A percentile compares a stretch with the other conserved stretches of the same genome.
These are phyloP conservation scores for Candida sojae DNA, from an alignment of 1,139 yeast genomes.

Conservation along the genomic window DNA sequence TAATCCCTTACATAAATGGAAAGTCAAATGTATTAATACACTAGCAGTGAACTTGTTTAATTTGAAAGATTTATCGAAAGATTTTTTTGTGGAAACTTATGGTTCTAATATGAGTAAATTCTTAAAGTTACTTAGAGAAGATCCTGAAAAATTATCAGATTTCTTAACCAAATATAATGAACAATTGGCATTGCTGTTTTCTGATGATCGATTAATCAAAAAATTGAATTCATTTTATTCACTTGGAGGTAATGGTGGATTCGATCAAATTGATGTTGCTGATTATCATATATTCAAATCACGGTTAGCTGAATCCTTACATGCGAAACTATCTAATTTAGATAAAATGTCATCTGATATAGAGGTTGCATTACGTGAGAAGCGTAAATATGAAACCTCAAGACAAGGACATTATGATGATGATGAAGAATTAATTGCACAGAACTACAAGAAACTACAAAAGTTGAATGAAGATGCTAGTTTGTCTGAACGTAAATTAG, in stretches of 20 bases:
- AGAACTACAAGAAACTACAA: conserved; percentile 46
- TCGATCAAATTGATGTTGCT: conserved; percentile 18
- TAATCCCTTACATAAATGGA: conserved; percentile 32
- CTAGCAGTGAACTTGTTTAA: conserved; percentile 32
- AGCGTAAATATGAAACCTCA: conserved; percentile 46
- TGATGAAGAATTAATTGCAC: conserved; percentile 50
- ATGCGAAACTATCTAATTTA: conserved; percentile 35
- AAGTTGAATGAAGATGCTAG: conserved; percentile 50
- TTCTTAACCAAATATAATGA: conserved; percentile 24
- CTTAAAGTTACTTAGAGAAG: conserved; percentile 23
- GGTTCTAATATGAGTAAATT: conserved; percentile 29
- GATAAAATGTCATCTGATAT: conserved; percentile 27
- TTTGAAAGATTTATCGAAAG: conserved; percentile 17
- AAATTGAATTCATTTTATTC: conserved; percentile 20
- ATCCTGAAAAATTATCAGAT: conserved; percentile 17
- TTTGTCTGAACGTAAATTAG: conserved; percentile 49
- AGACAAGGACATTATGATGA: conserved; percentile 54
- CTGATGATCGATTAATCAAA: conserved; percentile 28
- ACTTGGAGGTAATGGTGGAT: conserved; percentile 11
- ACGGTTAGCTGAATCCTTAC: conserved; percentile 42
- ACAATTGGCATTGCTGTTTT: conserved; percentile 20
- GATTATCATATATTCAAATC: conserved; percentile 41
- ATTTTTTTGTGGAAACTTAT: conserved; percentile 28
- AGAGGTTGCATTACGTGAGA: conserved; percentile 24
- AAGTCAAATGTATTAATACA: conserved; percentile 29